A percentile compares a stretch with the other conserved stretches of the same genome.
Conservation (phyloP, 192 early-diverging fungal genomes). For the Coemansia sp. region DNA sequence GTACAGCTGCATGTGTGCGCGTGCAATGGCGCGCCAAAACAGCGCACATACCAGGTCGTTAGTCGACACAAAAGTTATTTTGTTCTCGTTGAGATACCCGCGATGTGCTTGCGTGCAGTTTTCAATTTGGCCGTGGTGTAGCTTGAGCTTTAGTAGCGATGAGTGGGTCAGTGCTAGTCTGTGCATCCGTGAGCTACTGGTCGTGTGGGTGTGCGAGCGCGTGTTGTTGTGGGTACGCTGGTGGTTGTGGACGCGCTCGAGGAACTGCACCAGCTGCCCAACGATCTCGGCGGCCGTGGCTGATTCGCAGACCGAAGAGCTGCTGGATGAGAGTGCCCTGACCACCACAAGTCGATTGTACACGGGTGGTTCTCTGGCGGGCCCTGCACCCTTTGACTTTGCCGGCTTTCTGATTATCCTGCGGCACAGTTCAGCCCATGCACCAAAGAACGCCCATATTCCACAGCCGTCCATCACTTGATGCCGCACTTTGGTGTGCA, state of each 20-base stretch:
- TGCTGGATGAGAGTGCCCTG: too few species aligned
- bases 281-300: too few species aligned
- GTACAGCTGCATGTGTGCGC: slow-evolving; percentile 6
- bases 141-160: slow-evolving; percentile 11
- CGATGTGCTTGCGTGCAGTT: slow-evolving; percentile 3
- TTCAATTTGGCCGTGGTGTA: slow-evolving; percentile 2
- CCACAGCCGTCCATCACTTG: slow-evolving; percentile 29
- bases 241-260: background rate
- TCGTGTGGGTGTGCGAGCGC: background rate
- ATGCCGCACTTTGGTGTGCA: slow-evolving; percentile 37
- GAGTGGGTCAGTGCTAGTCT: slow-evolving; percentile 9
- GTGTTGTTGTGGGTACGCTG: background rate
- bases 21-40: slow-evolving; percentile 39
- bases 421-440: slow-evolving; percentile 20
- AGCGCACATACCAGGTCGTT: slow-evolving; percentile 26
- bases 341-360: background rate
- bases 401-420: background rate
- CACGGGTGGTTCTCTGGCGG: background rate
- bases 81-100: slow-evolving; percentile 1
- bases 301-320: too few species aligned
- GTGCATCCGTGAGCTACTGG: background rate
- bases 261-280: slow-evolving; percentile 1
- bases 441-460: slow-evolving; percentile 18
- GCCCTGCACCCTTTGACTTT: too few species aligned
- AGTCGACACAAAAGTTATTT: slow-evolving; percentile 20